Base-by-base conservation (phyloP, 2,329 filamentous ascomycete genomes). In the Venturia oleaginea region DNA sequence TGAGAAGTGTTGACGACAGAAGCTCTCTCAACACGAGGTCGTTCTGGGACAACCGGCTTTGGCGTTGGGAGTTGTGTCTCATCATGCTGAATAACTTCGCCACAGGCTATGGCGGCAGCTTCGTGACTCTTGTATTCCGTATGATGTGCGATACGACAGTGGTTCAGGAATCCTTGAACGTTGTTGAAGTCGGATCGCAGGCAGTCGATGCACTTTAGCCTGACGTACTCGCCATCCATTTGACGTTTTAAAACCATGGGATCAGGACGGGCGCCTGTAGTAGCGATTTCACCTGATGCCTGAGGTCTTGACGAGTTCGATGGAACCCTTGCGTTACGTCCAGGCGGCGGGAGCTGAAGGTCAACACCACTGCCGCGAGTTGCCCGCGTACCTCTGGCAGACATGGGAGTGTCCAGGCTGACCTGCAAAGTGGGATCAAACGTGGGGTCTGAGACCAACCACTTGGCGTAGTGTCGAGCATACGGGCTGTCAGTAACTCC, bases 91-190 rank as follows among this genome's bases (percentile, higher is more conserved):
- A 65, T 38, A 38, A 54, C 30, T n/a, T 61, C 38, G 19, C 94
- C 94, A 70, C 91, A 95, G 66, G 90, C 89, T 64, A 92, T 83
- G 40, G 93, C 94, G 67, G 94, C 94, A 71, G 92, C 91, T 75
- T 97, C 93, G 72, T 99, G 94, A 70, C 91, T 97, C 77, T 96
- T 93, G 80, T 92, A 97, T 68, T 95, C 92, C 66, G 91, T 84
- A 73, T 89, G 90, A 77, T 99, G 94, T 32, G 92, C 92, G 70
- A 99, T 97, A 65, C 94, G 91, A 74, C 93, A 97, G 74, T 99
- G 94, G 73, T 99, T 99, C 78, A 99, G 94, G 77, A 97, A 97
- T n/a, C 94, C 94, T 76, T 97, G 94, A 0, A 92, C 95, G 78
- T 92, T 97, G 64, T 89, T 92, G 72, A 97, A 97, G 75, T 97